Evolutionary conservation across 2,329 filamentous ascomycete species (phyloP), one percentile per base, ranked within the genome.

Genomic region (Cytospora schulzeri): DNA sequence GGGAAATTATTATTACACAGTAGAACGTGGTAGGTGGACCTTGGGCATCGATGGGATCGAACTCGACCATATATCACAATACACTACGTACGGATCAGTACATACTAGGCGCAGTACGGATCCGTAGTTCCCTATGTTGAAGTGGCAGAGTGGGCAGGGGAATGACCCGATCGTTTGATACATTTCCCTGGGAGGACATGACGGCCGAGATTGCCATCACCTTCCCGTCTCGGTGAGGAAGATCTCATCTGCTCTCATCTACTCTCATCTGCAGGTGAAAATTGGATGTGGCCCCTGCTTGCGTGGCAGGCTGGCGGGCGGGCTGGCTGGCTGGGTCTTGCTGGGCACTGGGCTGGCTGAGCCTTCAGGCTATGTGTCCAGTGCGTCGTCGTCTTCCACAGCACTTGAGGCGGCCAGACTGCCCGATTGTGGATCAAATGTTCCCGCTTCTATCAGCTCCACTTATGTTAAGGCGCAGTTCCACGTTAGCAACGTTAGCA

Each of bases 171-270:
- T n/a, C n/a, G n/a, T n/a, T n/a, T n/a, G 29, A 35, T 41, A 35
- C 52, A 24, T 14, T 38, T 62, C 50, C 52, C 53, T 45, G 35
- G 31, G 53, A 56, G 28, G 60, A 29, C 29, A 62, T 62, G 28
- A 54, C 53, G 60, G 29, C 60, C 60, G 60, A 62, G 50, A 62
- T 62, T 62, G 41, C 60, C 55, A 31, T 51, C n/a, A 11, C 17
- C 45, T 48, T 48, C 45, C 45, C n/a, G 45, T 19, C n/a, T 48
- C n/a, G 45, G 45, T 12, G n/a, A 24, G 19, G 45, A 24, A 48
- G 45, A 48, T 48, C 45, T 48, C 45, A 48, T 48, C 45, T 48
- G 45, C 45, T n/a, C n/a, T n/a, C n/a, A n/a, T n/a, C n/a, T n/a
- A n/a, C n/a, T 48, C 45, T 48, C 45, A 48, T 48, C 45, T 48